Evolutionary conservation across 2,329 filamentous ascomycete genomes (phyloP), one percentile per base, ranked within the genome.

Genomic region (Ophiocordyceps robertsii): DNA sequence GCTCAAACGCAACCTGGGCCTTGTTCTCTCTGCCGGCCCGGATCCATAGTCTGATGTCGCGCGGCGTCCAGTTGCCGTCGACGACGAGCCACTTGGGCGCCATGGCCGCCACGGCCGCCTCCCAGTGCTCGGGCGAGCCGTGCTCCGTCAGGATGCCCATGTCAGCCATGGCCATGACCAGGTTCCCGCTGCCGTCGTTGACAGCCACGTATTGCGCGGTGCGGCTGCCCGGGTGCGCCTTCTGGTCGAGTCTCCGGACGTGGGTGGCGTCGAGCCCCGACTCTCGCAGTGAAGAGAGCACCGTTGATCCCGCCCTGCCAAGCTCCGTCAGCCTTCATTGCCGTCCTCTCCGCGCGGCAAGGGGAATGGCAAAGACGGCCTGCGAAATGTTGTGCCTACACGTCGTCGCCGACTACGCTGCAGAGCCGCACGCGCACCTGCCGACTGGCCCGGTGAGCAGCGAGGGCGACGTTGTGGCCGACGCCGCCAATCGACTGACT

Each of bases 101-200:
- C 12, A 71, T 66, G 3, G 66, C 61, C 12, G 65, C 59, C 8
- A 87, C 63, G 27, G 75, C 66, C 1, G 76, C 70, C 40, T 72
- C 69, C 80, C 82, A 87, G 49, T 72, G 65, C 9, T 67, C 58
- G 0, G 69, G 60, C 47, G 74, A 72, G 1, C 68, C 66, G 46
- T 72, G 64, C 14, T 63, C 56, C n/a, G 78, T 72, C 39, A 95
- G 75, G 52, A 95, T 90, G 43, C 71, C 75, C 88, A 96, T 95
- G 57, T 96, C 92, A 5, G 90, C 89, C 86, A 95, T 94, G 38
- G 88, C 90, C 48, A 95, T 63, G n/a, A 89, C 72, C 3, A 98
- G 75, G 48, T 89, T 83, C 59, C 88, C 93, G 46, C 82, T 77
- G 1, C 69, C 69, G 55, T 93, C 84, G 57, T 96, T 98, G 49